Evolutionary conservation across 2,329 filamentous ascomycete genomes (phyloP), one percentile per base, ranked within the genome.

Genomic region (Cladophialophora bantiana): DNA sequence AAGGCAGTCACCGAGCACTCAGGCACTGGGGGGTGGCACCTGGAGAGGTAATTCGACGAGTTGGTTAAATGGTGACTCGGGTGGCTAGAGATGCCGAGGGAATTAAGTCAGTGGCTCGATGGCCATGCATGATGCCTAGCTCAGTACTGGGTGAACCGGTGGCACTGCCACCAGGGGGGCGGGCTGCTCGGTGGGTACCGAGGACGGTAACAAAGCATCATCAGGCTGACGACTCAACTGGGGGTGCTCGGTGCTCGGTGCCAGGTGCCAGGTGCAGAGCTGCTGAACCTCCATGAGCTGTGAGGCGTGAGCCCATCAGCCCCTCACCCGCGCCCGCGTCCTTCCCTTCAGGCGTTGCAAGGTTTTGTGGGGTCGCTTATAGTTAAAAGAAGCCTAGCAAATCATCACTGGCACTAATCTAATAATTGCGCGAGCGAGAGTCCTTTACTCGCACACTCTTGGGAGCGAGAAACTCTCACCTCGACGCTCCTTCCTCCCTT

Each of bases 361-460:
- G 57, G 15, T 50, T 61, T 40, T 61, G 59, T 61, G 59, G 59
- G 59, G 59, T 61, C 59, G 45, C 59, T 61, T 61, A 40, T 50
- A 36, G 34, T 36, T 54, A 31, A 52, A 52, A 20, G 45, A 50
- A 13, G 59, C 59, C 50, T 32, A 61, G 59, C 59, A 61, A 59
- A 59, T 59, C 38, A 59, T 36, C 12, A 48, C 32, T 13, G 31
- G 26, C 45, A 61, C 59, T 40, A 42, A 61, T 61, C 32, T 54
- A 15, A 54, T 50, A 9, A 50, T 50, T 50, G 45, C 45, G 45
- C 45, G 45, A 55, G 34, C 1, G 31, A 20, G 9, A 31, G 6
- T n/a, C 34, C 36, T n/a, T 18, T 45, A 48, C 13, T 35, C 34
- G n/a, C 59, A 52, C 31, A 42, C 58, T 45, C 58, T 60, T 40